Conservation (phyloP, 768 basidiomycete genomes). For the Tulasnella sp. region DNA sequence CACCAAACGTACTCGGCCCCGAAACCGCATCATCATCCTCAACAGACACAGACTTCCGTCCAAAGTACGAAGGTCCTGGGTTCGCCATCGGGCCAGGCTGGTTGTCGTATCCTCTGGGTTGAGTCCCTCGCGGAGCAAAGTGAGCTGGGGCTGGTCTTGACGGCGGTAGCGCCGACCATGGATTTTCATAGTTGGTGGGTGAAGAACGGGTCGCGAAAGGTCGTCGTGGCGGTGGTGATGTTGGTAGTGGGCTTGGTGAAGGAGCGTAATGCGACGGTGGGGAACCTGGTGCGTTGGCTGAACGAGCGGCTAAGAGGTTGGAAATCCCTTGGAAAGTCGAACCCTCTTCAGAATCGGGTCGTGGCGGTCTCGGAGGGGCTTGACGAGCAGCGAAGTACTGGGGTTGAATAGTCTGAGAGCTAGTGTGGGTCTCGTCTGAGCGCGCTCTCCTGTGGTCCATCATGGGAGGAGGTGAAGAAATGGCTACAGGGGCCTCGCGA, state of each 20-base stretch:
- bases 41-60: not conserved
- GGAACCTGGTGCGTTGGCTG: not conserved
- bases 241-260: not conserved
- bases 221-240: not conserved
- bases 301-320: not conserved
- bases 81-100: not conserved
- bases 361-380: not conserved
- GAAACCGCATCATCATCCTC: not conserved
- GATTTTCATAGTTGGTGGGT: not conserved
- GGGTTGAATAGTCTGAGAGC: not conserved
- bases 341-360: not conserved
- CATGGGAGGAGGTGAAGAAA: not conserved
- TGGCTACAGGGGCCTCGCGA: not conserved
- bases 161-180: not conserved
- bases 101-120: not conserved
- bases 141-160: not conserved
- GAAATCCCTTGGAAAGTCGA: not conserved
- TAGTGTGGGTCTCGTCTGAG: not conserved
- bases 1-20: not conserved
- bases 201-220: slow-evolving; percentile 2
- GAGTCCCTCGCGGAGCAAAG: not conserved
- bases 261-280: not conserved
- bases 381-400: not conserved
- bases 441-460: not conserved
- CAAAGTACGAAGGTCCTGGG: not conserved